Conservation (phyloP, 495 filamentous ascomycete genomes). For the Podospora fimiseda region DNA sequence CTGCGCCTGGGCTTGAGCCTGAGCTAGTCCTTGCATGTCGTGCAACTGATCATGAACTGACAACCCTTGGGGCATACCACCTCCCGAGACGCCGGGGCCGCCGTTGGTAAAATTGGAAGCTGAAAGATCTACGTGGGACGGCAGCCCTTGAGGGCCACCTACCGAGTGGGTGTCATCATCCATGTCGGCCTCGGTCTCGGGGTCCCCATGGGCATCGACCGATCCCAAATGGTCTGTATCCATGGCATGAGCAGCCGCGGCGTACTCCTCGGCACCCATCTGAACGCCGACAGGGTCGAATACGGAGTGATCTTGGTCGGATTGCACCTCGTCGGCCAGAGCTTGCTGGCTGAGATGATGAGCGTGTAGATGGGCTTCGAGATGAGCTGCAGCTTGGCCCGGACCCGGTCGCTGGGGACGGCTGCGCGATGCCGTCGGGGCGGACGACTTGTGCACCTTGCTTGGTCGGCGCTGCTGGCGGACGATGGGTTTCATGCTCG, state of each 20-base stretch:
- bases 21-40: conserved; percentile 14
- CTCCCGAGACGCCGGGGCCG: conserved; percentile 6
- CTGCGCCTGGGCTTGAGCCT: conserved; percentile 14
- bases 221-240: conserved; percentile 20
- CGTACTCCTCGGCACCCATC: conserved; percentile 38
- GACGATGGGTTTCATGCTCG: conserved; percentile 26
- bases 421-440: conserved; percentile 17
- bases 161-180: conserved; percentile 21
- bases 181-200: conserved; percentile 27
- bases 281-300: conserved; percentile 33
- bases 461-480: conserved; percentile 29
- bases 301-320: conserved; percentile 35
- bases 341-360: conserved; percentile 5
- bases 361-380: not conserved
- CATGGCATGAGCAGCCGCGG: conserved; percentile 34
- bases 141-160: conserved; percentile 17
- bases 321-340: not conserved
- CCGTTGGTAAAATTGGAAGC: conserved; percentile 28
- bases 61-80: conserved; percentile 1
- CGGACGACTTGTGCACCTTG: conserved; percentile 38
- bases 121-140: conserved; percentile 25
- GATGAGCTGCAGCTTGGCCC: conserved; percentile 18
- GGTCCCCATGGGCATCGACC: conserved; percentile 25
- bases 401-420: conserved; percentile 12
- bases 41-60: conserved; percentile 20